phyloP scores from a whole-genome alignment of 306 rosid genomes.

The Hippophae gyantsensis region DNA sequence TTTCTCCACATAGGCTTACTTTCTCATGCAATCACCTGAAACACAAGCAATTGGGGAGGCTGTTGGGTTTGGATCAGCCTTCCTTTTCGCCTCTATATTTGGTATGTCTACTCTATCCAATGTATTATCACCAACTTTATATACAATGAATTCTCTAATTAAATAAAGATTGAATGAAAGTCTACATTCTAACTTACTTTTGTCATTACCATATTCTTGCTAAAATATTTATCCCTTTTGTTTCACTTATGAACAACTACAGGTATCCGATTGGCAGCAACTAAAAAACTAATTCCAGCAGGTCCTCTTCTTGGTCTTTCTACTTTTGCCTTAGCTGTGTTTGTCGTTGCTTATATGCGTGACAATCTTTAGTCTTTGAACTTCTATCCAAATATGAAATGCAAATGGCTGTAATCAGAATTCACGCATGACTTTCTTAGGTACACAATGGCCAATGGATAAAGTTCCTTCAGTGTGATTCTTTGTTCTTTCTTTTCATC shows the following conservation, averaged over 20 bases:
- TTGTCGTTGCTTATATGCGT: conserved; percentile 13
- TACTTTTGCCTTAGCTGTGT: conserved; percentile 15
- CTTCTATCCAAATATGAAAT: no score
- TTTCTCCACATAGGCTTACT: conserved; percentile 13
- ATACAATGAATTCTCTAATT: no score
- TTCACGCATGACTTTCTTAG: no score
- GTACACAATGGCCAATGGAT: no score
- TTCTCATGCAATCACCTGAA: conserved; percentile 13
- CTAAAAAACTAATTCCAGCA: conserved; percentile 16
- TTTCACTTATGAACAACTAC: background rate
- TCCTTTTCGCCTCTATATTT: conserved; percentile 20
- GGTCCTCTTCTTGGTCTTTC: conserved; percentile 20
- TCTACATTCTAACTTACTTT: no score
- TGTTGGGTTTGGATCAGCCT: conserved; percentile 23
- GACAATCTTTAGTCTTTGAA: background rate
- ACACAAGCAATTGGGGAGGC: conserved; percentile 23
- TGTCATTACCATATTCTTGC: background rate
- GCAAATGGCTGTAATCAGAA: no score
- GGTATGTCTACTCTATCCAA: conserved; percentile 6
- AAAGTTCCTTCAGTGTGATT: no score
- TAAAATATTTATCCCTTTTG: background rate
- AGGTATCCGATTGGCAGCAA: conserved; percentile 18
- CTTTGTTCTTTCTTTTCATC: no score
- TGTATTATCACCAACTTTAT: background rate
- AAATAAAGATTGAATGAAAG: no score